A percentile compares a stretch with the other conserved stretches of the same genome.
Evolutionary conservation across 2,329 filamentous ascomycete genomes (phyloP).

Genomic region (Neonectria coccinea): DNA sequence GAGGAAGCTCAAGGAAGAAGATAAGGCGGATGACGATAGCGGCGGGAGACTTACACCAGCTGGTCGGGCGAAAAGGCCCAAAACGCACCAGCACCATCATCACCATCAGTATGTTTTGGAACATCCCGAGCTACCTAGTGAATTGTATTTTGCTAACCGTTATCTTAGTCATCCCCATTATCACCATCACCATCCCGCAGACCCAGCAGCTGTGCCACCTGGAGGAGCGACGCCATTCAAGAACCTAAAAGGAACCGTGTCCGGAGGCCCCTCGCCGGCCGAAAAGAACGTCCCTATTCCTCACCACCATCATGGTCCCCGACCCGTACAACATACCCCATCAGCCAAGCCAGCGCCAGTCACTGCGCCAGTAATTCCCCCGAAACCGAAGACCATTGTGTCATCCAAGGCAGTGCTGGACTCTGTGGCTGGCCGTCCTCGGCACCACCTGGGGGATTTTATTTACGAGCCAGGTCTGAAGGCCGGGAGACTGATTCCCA

Average conservation of each 20-base stretch:
- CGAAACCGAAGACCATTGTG: constrained; percentile 74
- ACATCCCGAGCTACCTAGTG: not conserved
- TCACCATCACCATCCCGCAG: constrained; percentile 66
- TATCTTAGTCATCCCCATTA: constrained; percentile 66
- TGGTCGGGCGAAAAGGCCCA: constrained; percentile 72
- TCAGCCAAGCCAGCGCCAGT: constrained; percentile 39
- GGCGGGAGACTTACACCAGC: constrained; percentile 72
- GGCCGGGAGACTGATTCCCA: constrained; percentile 60
- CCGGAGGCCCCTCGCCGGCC: constrained; percentile 56
- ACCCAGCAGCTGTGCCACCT: constrained; percentile 59
- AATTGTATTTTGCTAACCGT: constrained; percentile 37
- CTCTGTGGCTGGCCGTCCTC: constrained; percentile 75
- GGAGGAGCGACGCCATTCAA: constrained; percentile 60
- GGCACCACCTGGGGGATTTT: constrained; percentile 85
- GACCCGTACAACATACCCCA: constrained; percentile 44
- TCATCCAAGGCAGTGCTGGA: constrained; percentile 78
- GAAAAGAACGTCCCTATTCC: constrained; percentile 53
- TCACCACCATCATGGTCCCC: constrained; percentile 63
- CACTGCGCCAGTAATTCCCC: constrained; percentile 54
- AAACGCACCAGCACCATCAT: constrained; percentile 74
- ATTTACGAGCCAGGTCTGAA: constrained; percentile 80
- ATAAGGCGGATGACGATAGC: constrained; percentile 75
- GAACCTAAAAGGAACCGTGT: constrained; percentile 59
- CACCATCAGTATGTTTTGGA: constrained; percentile 71
- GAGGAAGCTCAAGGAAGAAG: constrained; percentile 83